A percentile compares a stretch with the other conserved stretches of the same genome.
Conservation (phyloP, 2,329 filamentous ascomycete species). For the Alternaria incomplexa region DNA sequence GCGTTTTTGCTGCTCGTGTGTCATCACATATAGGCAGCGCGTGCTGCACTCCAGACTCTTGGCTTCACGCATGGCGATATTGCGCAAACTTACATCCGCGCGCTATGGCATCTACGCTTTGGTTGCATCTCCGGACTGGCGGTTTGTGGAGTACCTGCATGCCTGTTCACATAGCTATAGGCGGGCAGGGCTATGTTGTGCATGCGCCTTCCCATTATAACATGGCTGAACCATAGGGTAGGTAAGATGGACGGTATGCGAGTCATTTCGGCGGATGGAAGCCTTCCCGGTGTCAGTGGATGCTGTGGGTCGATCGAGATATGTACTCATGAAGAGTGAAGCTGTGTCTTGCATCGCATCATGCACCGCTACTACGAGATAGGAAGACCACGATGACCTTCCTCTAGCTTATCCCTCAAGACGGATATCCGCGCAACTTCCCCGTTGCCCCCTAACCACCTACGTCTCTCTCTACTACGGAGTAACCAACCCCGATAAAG, state of each 20-base stretch:
- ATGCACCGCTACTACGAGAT: not conserved
- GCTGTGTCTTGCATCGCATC: not conserved
- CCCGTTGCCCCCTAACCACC: not conserved
- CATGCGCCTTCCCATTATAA: not conserved
- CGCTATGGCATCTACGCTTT: not conserved
- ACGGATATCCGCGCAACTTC: not conserved
- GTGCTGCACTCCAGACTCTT: not conserved
- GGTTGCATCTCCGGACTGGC: not conserved
- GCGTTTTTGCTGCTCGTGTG: not conserved
- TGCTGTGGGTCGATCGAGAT: not conserved
- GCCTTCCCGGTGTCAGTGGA: not conserved
- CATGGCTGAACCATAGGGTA: not conserved
- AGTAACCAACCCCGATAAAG: not conserved
- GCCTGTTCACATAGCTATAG: not conserved
- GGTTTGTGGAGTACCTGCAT: slow-evolving; percentile 1
- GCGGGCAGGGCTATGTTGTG: not conserved
- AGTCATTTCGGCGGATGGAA: not conserved
- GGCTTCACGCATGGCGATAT: not conserved
- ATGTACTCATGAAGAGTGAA: not conserved
- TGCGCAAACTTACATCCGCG: slow-evolving; percentile 6
- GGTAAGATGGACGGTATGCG: not conserved
- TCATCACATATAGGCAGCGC: not conserved
- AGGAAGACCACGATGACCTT: not conserved
- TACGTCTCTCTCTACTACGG: not conserved
- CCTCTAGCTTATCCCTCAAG: not conserved